These are phyloP conservation scores for Komagataella populi DNA, from an alignment of 805 yeast species.

Conservation along the genomic window DNA sequence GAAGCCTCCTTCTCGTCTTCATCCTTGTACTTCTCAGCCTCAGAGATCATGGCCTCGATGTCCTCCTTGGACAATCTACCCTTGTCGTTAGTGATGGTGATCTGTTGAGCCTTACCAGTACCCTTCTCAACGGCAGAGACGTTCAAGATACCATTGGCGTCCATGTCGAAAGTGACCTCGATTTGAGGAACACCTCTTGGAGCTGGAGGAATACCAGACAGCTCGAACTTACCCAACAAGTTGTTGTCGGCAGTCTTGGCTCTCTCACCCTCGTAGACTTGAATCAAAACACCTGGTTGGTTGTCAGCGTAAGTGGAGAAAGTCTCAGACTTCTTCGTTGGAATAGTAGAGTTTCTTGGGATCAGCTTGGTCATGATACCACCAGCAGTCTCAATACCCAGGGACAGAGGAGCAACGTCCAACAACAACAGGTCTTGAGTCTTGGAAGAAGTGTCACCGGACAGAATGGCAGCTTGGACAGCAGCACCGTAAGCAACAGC, in stretches of 20 bases:
- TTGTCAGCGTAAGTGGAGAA: slow-evolving; percentile 79
- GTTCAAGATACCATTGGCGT: slow-evolving; percentile 63
- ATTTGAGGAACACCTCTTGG: slow-evolving; percentile 77
- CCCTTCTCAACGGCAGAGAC: slow-evolving; percentile 46
- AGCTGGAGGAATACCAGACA: slow-evolving; percentile 60
- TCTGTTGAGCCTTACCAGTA: slow-evolving; percentile 37
- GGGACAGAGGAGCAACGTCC: slow-evolving; percentile 89
- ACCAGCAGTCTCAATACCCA: slow-evolving; percentile 78
- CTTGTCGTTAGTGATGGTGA: slow-evolving; percentile 31
- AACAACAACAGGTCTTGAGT: slow-evolving; percentile 88
- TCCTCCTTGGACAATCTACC: slow-evolving; percentile 48
- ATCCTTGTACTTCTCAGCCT: slow-evolving; percentile 49
- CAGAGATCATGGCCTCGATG: slow-evolving; percentile 52
- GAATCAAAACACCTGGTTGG: slow-evolving; percentile 71
- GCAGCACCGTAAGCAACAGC: slow-evolving; percentile 99
- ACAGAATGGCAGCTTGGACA: slow-evolving; percentile 91
- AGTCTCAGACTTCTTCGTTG: slow-evolving; percentile 58
- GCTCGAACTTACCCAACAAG: slow-evolving; percentile 59
- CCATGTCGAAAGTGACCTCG: slow-evolving; percentile 64
- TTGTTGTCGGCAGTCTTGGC: slow-evolving; percentile 68
- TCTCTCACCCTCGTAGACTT: slow-evolving; percentile 75
- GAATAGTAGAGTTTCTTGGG: slow-evolving; percentile 67
- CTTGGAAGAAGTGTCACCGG: slow-evolving; percentile 93
- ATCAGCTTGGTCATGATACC: slow-evolving; percentile 73
- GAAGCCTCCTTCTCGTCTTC: slow-evolving; percentile 48